Base-by-base conservation (phyloP, 2,329 filamentous ascomycete species). In the Pseudogymnoascus sp. region DNA sequence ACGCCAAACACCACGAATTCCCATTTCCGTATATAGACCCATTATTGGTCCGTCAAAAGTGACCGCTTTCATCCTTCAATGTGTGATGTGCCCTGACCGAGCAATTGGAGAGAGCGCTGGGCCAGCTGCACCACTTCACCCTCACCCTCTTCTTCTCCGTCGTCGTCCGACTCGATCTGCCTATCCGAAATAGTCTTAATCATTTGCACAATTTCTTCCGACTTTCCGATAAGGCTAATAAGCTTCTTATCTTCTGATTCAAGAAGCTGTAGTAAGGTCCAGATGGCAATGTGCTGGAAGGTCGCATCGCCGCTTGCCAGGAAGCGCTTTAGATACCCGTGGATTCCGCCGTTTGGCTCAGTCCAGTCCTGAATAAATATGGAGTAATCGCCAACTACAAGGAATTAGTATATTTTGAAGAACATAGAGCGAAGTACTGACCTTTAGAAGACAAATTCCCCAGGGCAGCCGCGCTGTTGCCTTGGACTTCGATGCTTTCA, bases 281-380 rank as follows among this genome's bases (percentile, higher is more conserved):
- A 99, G 65, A 97, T 96, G 58, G 94, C 94, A 71, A 99, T 99
- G 73, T 99, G 94, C 75, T 99, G 94, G 80, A 99, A 99, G 0
- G 94, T 99, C 0, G 94, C 87, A 71, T 99, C 94, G 39, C 92
- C 93, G 65, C 91, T 97, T 47, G 89, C 90, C 15, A 99, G 81
- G 80, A 99, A 99, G 60, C 93, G 87, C 68, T 87, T 89, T 36
- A 99, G 82, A 71, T 99, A 99, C 60, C 94, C 94, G 71, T 97
- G 92, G 64, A 99, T 96, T 50, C 94, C 94, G 50, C 91, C 94
- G 64, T 91, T 89, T 1, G 94, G 94, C 69, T 96, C 88, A 15
- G 83, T 86, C 94, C 94, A 99, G 74, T 96, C 90, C 67, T 91
- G 87, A 39, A 97, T 88, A 72, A 99, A 99, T 68, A 97, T 94